Evolutionary conservation across 2,329 filamentous ascomycete species (phyloP).

Genomic region (Chrysosphaeria jannelii): DNA sequence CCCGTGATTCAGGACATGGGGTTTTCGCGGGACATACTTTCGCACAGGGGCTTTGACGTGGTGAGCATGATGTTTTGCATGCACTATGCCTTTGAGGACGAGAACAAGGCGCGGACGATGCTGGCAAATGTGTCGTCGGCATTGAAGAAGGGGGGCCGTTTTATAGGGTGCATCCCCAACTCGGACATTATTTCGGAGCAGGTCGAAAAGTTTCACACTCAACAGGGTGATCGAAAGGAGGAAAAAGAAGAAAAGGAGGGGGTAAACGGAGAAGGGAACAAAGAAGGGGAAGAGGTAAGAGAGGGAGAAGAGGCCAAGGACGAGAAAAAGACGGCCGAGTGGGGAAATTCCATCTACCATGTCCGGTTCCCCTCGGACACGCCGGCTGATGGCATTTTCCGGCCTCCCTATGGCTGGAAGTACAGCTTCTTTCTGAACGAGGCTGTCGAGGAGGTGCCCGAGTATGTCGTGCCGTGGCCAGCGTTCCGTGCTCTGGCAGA

Average conservation of each 20-base stretch:
- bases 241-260: slow-evolving; percentile 8
- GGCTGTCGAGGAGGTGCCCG: slow-evolving; percentile 82
- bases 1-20: slow-evolving; percentile 63
- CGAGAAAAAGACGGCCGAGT: slow-evolving; percentile 36
- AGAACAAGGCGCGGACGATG: slow-evolving; percentile 75
- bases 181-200: slow-evolving; percentile 62
- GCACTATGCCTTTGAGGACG: slow-evolving; percentile 91
- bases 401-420: slow-evolving; percentile 89
- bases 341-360: slow-evolving; percentile 80
- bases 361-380: slow-evolving; percentile 67
- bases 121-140: slow-evolving; percentile 71
- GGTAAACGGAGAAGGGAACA: slow-evolving; percentile 12
- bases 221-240: slow-evolving; percentile 9
- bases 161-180: slow-evolving; percentile 91
- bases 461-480: slow-evolving; percentile 96
- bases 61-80: slow-evolving; percentile 99
- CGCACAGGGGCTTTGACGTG: slow-evolving; percentile 66
- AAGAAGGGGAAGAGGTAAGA: slow-evolving; percentile 13
- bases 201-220: slow-evolving; percentile 42
- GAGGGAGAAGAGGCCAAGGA: slow-evolving; percentile 18
- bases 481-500: slow-evolving; percentile 85
- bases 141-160: slow-evolving; percentile 76
- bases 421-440: slow-evolving; percentile 93
- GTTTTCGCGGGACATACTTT: slow-evolving; percentile 47
- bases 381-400: slow-evolving; percentile 65